Evolutionary conservation across 1,284 basidiomycete species (phyloP), one percentile per base, ranked within the genome.

Genomic region (Schizophyllum commune): DNA sequence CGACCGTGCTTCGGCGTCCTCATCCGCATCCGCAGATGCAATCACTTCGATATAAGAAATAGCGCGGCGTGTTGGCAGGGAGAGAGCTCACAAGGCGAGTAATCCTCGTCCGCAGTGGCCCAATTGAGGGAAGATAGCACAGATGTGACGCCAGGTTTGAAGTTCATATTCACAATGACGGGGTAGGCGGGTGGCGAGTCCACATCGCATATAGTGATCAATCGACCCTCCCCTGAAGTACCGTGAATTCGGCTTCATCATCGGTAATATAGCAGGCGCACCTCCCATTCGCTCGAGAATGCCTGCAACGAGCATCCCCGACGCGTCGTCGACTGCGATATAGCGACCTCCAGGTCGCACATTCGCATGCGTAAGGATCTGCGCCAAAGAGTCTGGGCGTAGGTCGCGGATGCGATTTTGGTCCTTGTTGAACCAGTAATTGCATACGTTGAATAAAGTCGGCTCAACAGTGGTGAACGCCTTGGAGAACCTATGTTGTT

Each of bases 151-250:
- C 86, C 79, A 62, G 85, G 78, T 27, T 85, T 79, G 68, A 96
- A 93, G 72, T 98, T 98, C 91, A 97, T 94, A 60, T 88, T 80
- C 1, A 82, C 79, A 70, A 96, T 74, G 20, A 96, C 83, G 51
- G 94, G 93, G 72, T 95, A 94, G 47, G 94, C 89, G 9, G 97
- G 96, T 5, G 96, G 95, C 2, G 91, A 94, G 69, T 98, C 96
- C 34, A 89, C 85, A 66, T 97, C 94, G 68, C 90, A 94, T 68
- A 99, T 87, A 2, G 91, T 85, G 61, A 98, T 78, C 20, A 99
- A 76, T 58, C 86, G 83, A 4, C 96, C 96, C 68, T 88, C 76
- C 39, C 92, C 90, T 91, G 65, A 20, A 61, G 54, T 60, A 32
- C 13, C 22, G 59, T 60, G 60, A 59, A 52, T n/a, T 55, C n/a